Evolutionary conservation across 1,139 yeast genomes (phyloP).

Genomic region (Zygosaccharomyces sapae): DNA sequence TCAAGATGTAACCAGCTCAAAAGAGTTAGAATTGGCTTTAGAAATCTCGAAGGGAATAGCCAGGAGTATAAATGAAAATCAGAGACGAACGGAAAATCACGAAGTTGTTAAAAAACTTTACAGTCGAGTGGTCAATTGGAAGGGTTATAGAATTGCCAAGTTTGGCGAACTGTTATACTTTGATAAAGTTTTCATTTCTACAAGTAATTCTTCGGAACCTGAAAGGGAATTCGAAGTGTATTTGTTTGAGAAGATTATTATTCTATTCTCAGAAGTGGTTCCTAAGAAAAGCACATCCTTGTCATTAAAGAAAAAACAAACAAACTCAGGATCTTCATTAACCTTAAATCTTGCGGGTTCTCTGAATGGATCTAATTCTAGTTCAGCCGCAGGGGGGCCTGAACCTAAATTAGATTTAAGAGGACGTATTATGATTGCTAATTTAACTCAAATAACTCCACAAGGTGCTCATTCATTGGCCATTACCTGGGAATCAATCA

Average conservation of each 20-base stretch:
- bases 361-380: constrained; percentile 10
- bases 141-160: constrained; percentile 78
- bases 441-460: constrained; percentile 53
- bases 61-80: constrained; percentile 88
- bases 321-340: constrained; percentile 28
- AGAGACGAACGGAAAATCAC: constrained; percentile 84
- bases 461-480: constrained; percentile 49
- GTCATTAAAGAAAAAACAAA: constrained; percentile 33
- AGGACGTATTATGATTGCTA: constrained; percentile 67
- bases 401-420: constrained; percentile 49
- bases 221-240: constrained; percentile 90
- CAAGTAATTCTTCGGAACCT: constrained; percentile 46
- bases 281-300: constrained; percentile 37
- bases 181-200: constrained; percentile 67
- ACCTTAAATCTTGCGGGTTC: constrained; percentile 26
- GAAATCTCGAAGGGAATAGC: constrained; percentile 72
- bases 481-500: constrained; percentile 74
- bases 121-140: constrained; percentile 83
- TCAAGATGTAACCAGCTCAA: constrained; percentile 50
- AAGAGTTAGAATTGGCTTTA: constrained; percentile 66
- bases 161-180: constrained; percentile 83
- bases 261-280: constrained; percentile 62
- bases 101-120: constrained; percentile 64
- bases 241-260: constrained; percentile 79
- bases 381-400: constrained; percentile 9